A percentile compares a stretch with the other conserved stretches of the same genome.
Evolutionary conservation across 768 basidiomycete genomes (phyloP).

Genomic region (Amanita phalloides): DNA sequence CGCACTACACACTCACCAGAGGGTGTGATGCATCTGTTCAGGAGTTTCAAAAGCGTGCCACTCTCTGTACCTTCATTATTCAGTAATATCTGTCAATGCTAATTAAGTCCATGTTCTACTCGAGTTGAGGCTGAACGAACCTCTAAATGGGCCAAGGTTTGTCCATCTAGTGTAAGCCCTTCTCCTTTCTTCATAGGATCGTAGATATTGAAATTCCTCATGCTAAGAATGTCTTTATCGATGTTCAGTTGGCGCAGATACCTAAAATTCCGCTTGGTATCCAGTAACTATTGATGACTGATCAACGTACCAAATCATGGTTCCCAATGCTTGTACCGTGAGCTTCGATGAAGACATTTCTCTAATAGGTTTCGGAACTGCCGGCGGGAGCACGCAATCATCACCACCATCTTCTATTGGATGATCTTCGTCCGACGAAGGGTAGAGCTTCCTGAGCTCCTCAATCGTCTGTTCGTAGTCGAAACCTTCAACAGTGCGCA

Average conservation of each 20-base stretch:
- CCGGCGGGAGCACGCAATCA: constrained; percentile 27
- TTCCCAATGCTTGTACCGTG: constrained; percentile 81
- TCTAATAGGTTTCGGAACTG: constrained; percentile 63
- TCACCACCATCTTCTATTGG: constrained; percentile 24
- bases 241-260: constrained; percentile 91
- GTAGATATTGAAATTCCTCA: constrained; percentile 97
- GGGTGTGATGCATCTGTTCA: constrained; percentile 81
- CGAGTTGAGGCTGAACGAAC: constrained; percentile 23
- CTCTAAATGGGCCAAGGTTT: constrained; percentile 92
- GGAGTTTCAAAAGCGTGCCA: constrained; percentile 75
- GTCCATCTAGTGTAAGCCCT: constrained; percentile 83
- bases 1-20: constrained; percentile 48
- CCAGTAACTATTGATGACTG: constrained; percentile 11
- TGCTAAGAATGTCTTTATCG: constrained; percentile 88
- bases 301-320: constrained; percentile 71
- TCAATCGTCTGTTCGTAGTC: constrained; percentile 58
- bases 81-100: constrained; percentile 48
- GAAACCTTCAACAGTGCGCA: constrained; percentile 78
- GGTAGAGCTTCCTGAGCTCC: constrained; percentile 60
- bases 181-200: constrained; percentile 91
- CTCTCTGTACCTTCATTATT: constrained; percentile 94
- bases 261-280: constrained; percentile 25
- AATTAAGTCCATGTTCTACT: background rate
- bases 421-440: constrained; percentile 31
- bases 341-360: constrained; percentile 52